A percentile compares a stretch with the other conserved stretches of the same genome.
These are phyloP conservation scores for Leccinum fuscescens DNA, from an alignment of 1,284 basidiomycete species.

Conservation along the genomic window DNA sequence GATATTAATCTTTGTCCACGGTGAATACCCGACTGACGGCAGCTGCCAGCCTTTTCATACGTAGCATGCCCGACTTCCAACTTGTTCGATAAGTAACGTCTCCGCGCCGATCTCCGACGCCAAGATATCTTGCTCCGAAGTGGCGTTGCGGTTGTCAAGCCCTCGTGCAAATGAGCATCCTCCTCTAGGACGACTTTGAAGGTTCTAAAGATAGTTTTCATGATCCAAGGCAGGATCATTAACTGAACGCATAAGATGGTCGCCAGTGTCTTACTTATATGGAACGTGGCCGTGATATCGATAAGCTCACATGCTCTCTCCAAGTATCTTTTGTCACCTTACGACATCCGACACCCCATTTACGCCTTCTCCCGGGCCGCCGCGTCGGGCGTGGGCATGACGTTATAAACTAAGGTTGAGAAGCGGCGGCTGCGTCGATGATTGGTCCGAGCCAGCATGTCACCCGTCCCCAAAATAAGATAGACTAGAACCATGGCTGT, in stretches of 20 bases:
- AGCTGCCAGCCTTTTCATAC: neutral
- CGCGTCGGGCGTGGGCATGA: neutral
- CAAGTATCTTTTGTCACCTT: neutral
- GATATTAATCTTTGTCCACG: neutral
- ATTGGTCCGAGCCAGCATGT: neutral
- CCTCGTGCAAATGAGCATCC: neutral
- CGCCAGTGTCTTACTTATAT: slow-evolving; percentile 9
- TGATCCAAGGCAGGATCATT: neutral
- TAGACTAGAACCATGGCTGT: neutral
- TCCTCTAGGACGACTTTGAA: neutral
- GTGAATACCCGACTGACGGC: neutral
- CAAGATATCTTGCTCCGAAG: neutral
- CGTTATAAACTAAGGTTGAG: neutral
- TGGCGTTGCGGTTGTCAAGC: neutral
- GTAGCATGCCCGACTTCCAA: neutral
- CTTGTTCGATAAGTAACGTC: neutral
- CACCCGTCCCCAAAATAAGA: neutral
- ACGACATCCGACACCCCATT: neutral
- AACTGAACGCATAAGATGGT: neutral
- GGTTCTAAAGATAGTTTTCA: slow-evolving; percentile 12
- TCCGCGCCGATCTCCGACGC: neutral
- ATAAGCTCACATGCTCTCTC: neutral
- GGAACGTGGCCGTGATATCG: neutral
- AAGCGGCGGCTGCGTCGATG: neutral
- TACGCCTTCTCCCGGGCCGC: neutral